phyloP scores from a whole-genome alignment of 2,329 filamentous ascomycete genomes.

The Monilinia fructigena region DNA sequence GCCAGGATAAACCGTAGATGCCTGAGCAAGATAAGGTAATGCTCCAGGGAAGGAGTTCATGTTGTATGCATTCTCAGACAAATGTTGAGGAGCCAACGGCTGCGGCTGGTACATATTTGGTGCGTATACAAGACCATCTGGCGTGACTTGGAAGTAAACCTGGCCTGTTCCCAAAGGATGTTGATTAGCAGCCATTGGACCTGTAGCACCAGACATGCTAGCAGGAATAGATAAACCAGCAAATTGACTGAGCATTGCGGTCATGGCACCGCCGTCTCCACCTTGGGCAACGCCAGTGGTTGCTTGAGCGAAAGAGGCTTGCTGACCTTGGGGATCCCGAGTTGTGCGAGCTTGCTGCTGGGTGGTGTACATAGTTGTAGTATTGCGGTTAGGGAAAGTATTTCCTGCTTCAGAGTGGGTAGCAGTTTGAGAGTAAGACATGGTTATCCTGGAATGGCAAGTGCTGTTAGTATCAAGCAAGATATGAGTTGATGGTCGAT shows the following conservation, averaged over 20 bases:
- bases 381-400: constrained; percentile 33
- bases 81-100: constrained; percentile 31
- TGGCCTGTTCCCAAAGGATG: constrained; percentile 41
- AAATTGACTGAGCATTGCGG: constrained; percentile 38
- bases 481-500: constrained; percentile 21
- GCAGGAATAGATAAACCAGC: constrained; percentile 38
- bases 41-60: constrained; percentile 33
- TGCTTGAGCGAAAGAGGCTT: constrained; percentile 31
- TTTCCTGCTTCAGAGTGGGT: constrained; percentile 32
- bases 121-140: constrained; percentile 28
- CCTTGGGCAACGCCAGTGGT: constrained; percentile 26
- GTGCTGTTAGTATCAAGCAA: constrained; percentile 25
- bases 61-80: constrained; percentile 37
- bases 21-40: constrained; percentile 38
- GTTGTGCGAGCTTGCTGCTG: constrained; percentile 35
- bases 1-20: constrained; percentile 35
- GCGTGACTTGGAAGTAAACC: constrained; percentile 33
- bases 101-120: constrained; percentile 39
- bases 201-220: constrained; percentile 39
- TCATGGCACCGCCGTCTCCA: constrained; percentile 33
- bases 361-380: constrained; percentile 37
- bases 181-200: constrained; percentile 35
- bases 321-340: constrained; percentile 37
- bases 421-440: constrained; percentile 41
- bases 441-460: constrained; percentile 35